Conservation (phyloP, 2,329 filamentous ascomycete genomes). For the Trichophaea hybrida region DNA sequence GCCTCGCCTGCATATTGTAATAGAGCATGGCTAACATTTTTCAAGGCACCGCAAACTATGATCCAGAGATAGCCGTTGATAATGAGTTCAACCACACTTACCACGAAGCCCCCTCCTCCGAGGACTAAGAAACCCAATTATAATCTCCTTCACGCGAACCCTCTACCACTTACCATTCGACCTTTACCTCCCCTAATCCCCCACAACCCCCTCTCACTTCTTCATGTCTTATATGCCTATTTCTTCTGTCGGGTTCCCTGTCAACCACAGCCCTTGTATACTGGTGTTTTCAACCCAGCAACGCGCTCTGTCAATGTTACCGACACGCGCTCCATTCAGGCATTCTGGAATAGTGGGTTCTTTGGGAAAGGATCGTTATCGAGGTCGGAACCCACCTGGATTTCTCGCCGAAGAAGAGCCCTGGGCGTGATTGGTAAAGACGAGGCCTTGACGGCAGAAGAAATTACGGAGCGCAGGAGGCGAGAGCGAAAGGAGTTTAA, state of each 20-base stretch:
- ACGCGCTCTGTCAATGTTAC: slow-evolving; percentile 75
- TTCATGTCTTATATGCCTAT: slow-evolving; percentile 66
- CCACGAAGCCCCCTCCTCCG: slow-evolving; percentile 1
- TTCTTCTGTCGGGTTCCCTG: slow-evolving; percentile 49
- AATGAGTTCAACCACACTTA: slow-evolving; percentile 4
- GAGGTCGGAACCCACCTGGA: slow-evolving; percentile 87
- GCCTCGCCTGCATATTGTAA: neutral
- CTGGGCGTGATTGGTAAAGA: slow-evolving; percentile 41
- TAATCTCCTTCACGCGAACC: slow-evolving; percentile 65
- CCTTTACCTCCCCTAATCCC: slow-evolving; percentile 80
- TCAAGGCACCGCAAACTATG: neutral
- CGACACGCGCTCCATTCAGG: slow-evolving; percentile 58
- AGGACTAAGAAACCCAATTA: slow-evolving; percentile 41
- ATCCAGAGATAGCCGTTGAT: neutral
- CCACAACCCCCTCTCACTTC: slow-evolving; percentile 75
- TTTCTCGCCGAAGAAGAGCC: slow-evolving; percentile 67
- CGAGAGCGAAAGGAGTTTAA: slow-evolving; percentile 74
- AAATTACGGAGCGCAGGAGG: slow-evolving; percentile 60
- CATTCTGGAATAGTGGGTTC: slow-evolving; percentile 91
- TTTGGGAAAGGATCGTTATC: slow-evolving; percentile 90
- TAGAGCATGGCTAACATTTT: neutral
- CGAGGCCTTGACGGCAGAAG: slow-evolving; percentile 60
- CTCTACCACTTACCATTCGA: slow-evolving; percentile 65
- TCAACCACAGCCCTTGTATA: slow-evolving; percentile 50
- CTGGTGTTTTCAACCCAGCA: slow-evolving; percentile 64